Base-by-base conservation (phyloP, 2,329 filamentous ascomycete genomes). In the Massarina eburnea region DNA sequence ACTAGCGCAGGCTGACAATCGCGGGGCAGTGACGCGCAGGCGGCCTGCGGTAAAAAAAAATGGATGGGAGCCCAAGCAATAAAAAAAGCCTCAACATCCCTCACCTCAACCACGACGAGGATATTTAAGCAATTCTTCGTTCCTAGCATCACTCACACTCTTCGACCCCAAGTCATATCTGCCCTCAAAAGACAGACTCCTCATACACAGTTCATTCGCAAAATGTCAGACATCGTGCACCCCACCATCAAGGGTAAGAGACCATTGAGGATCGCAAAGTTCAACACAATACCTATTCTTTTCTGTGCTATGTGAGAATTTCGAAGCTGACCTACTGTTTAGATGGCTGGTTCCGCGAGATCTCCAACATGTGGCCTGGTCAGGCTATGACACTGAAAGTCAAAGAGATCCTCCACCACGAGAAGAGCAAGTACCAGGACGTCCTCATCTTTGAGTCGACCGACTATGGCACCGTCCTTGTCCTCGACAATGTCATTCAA, bases 261-360 rank as follows among this genome's bases (percentile, higher is more conserved):
- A 27, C 17, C n/a, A 6, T 35, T 12, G 9, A 17, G 32, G 3
- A 29, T 4, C 9, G 17, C 15, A 17, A 18, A n/a, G 32, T 8
- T 6, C 19, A 4, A 3, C 3, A 18, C 32, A 15, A 8, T 17
- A 18, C 19, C 14, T 34, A 14, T 37, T 24, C 33, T 19, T 29
- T 24, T 7, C n/a, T 42, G 27, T n/a, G 24, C 26, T 10, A 17
- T 20, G 8, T 18, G 3, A 22, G 14, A 46, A 26, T 29, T 8
- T 29, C 32, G 41, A 34, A 21, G 53, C 46, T 33, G 21, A 50
- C 33, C 18, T 29, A 20, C 7, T 20, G 10, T 15, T 41, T 61
- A 96, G 94, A 97, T 96, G 94, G 92, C 79, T 99, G 94, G 94
- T 99, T 99, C 87, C 89, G 91, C 75, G 94, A 99, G 80, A 91